Evolutionary conservation across 163 green algal species (phyloP).

Genomic region (Scenedesmus sp.): DNA sequence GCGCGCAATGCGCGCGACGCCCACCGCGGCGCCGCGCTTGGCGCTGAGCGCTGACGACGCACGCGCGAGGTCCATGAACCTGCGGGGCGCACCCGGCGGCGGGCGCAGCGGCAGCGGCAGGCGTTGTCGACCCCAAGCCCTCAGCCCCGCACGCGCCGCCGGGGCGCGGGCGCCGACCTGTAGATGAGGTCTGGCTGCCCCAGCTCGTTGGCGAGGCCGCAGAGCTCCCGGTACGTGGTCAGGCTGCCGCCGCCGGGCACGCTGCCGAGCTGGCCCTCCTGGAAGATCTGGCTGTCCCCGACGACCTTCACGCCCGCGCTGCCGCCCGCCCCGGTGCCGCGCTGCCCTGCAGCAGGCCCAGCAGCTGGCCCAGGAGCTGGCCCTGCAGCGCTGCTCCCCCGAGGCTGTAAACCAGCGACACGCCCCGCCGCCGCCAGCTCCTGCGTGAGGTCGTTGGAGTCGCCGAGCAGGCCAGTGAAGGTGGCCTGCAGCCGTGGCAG

Average conservation of each 20-base stretch:
- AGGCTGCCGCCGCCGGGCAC: conserved; percentile 71
- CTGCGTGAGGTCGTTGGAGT: conserved; percentile 86
- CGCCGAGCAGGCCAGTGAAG: conserved; percentile 77
- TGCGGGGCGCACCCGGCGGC: neutral
- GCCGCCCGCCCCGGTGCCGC: neutral
- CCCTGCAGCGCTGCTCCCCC: conserved; percentile 64
- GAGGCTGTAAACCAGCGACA: conserved; percentile 83
- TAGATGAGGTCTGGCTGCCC: conserved; percentile 87
- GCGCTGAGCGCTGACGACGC: conserved; percentile 74
- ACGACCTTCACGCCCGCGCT: conserved; percentile 68
- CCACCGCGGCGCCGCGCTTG: conserved; percentile 78
- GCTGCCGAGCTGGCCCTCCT: conserved; percentile 70
- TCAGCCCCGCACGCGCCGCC: neutral
- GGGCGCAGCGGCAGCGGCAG: too few relatives aligned
- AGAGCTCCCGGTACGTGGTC: conserved; percentile 94
- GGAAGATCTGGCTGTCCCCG: conserved; percentile 77
- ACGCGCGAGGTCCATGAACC: conserved; percentile 88
- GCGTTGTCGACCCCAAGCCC: neutral
- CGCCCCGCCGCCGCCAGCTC: conserved; percentile 87
- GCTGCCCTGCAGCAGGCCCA: conserved; percentile 77
- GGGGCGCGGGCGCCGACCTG: too few relatives aligned
- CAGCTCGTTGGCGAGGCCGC: conserved; percentile 86
- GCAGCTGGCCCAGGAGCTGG: conserved; percentile 75
- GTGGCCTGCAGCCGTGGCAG: conserved; percentile 66
- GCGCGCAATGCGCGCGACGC: conserved; percentile 82